Base-by-base conservation (phyloP, 2,329 filamentous ascomycete genomes). In the Orbilia brochopaga region DNA sequence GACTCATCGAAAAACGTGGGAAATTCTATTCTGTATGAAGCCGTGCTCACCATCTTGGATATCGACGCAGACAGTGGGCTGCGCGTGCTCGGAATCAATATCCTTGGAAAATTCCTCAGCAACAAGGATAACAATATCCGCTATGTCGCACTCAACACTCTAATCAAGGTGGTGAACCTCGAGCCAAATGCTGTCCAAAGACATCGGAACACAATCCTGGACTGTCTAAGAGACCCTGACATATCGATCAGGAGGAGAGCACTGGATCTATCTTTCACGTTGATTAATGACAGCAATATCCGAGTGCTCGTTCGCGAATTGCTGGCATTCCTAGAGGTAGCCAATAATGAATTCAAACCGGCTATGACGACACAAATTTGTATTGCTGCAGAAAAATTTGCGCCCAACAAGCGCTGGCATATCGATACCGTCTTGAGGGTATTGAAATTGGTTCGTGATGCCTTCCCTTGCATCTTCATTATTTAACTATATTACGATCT, bases 61-160 rank as follows among this genome's bases (percentile, higher is more conserved):
- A 97, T 99, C 60, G 94, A 99, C 80, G 95, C 94, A 21, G 95
- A 99, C 78, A 96, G 94, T 8, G 93, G 94, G 37, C 82, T 99
- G 74, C 86, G 95, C 56, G 94, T 99, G 21, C 85, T 99, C 24
- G 94, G 94, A 77, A 94, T 99, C 76, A 99, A 99, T 79, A 99
- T 99, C 75, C 86, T 99, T 23, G 94, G 95, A 79, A 99, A 97
- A 79, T 99, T 99, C 81, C 82, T 99, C 73, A 89, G 92, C n/a
- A 99, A 99, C 82, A 88, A 93, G 76, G 94, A 99, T 81, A 99
- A 99, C 83, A 99, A 99, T 79, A 99, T 99, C 77, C 89, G 94
- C 80, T 99, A 99, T 78, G 94, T 99, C 57, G 94, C 94, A 17
- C 83, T 99, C 57, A 99, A 99, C 80, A 99, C 94, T 0, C 83